Conservation (phyloP, 2,329 filamentous ascomycete genomes). For the Diaporthe citriasiana region DNA sequence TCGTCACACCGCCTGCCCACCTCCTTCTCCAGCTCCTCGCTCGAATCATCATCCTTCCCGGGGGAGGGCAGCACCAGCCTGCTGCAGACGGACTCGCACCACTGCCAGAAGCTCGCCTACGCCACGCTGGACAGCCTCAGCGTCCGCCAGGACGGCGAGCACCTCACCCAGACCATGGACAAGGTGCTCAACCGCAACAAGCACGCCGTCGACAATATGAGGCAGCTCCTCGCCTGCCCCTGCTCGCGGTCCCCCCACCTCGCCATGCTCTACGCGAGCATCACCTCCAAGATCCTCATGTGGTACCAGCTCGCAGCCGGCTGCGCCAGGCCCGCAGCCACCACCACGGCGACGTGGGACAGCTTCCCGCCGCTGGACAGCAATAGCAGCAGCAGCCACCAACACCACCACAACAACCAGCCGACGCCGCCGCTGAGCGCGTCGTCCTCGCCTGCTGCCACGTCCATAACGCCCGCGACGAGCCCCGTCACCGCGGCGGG, state of each 20-base stretch:
- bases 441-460: constrained; percentile 36
- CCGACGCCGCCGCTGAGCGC: constrained; percentile 41
- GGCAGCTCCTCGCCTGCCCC: constrained; percentile 40
- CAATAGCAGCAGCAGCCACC: not conserved
- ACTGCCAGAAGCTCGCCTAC: constrained; percentile 40
- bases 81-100: constrained; percentile 36
- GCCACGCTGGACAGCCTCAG: constrained; percentile 40
- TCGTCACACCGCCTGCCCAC: constrained; percentile 17
- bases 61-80: constrained; percentile 11
- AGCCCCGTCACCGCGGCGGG: constrained; percentile 2
- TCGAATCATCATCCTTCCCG: constrained; percentile 36
- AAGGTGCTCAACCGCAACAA: constrained; percentile 43
- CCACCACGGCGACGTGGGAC: constrained; percentile 37
- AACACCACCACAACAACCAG: constrained; percentile 7
- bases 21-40: constrained; percentile 19
- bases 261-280: constrained; percentile 42
- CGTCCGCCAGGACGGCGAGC: constrained; percentile 36
- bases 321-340: constrained; percentile 32
- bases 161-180: constrained; percentile 42
- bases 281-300: constrained; percentile 43
- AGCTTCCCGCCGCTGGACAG: constrained; percentile 36
- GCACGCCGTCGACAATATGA: constrained; percentile 42
- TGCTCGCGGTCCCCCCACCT: constrained; percentile 41
- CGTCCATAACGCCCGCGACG: constrained; percentile 25
- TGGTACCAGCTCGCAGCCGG: constrained; percentile 42